Evolutionary conservation across 306 rosid genomes (phyloP), one percentile per base, ranked within the genome.

Genomic region (Chamaecrista fasciculata): DNA sequence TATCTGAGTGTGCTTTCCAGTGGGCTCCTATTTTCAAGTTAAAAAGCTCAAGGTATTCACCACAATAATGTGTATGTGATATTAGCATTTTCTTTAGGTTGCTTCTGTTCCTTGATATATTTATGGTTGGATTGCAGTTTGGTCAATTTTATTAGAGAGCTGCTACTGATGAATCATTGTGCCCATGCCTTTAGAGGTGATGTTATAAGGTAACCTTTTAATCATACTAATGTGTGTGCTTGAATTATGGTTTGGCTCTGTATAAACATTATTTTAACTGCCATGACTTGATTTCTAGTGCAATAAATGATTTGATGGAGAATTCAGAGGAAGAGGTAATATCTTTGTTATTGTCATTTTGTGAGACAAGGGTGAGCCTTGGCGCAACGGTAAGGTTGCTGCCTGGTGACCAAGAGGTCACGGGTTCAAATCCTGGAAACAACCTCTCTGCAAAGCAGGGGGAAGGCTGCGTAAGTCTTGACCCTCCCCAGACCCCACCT

Each of bases 1-100:
- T 93, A 79, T 79, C 85, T 14, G 70, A 62, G 44, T 90, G 96
- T 79, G 89, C 94, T 28, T 34, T 82, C 79, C 85, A 74, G 42
- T 93, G 97, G 98, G 82, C 89, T 78, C 87, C 91, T 15, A 74
- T 88, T 69, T 93, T 93, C 76, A 79, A 68, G 62, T 72, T 78
- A 43, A 79, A 39, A 67, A 79, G 75, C 71, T 58, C 78, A 37
- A 85, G 97, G 98, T 93, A 81, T 76, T 74, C 66, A 51, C 65
- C 61, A 10, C 11, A 66, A 40, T 43, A 21, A 49, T 60, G 67
- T 8, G 29, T 48, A 72, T 78, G 24, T 50, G 24, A 36, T 60
- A 48, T 70, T 47, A 48, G 8, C 29, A 24, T 31, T 80, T 53
- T 59, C 37, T 60, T 78, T 44, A 11, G 68, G 60, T 67, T 65